Evolutionary conservation across 257 asterid species (phyloP).

Genomic region (Ilex aquifolium): DNA sequence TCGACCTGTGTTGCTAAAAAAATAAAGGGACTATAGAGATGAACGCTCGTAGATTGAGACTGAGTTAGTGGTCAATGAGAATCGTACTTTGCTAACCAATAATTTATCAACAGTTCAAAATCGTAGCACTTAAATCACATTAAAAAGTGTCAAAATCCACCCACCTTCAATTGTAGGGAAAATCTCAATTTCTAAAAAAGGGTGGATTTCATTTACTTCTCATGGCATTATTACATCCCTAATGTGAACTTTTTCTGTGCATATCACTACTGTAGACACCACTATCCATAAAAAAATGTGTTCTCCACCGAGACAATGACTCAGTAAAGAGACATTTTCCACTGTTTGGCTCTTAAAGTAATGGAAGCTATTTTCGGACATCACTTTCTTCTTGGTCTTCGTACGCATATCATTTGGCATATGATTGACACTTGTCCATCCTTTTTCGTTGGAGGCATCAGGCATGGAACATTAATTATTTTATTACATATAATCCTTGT

Average conservation of each 20-base stretch:
- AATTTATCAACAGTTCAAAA: too few relatives aligned
- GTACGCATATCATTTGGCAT: constrained; percentile 10
- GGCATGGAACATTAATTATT: neutral
- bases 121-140: too few relatives aligned
- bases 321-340: neutral
- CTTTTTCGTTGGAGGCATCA: constrained; percentile 1
- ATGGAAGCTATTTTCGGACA: neutral
- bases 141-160: too few relatives aligned
- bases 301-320: constrained; percentile 2
- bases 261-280: too few relatives aligned
- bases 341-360: constrained; percentile 1
- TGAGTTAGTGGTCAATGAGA: too few relatives aligned
- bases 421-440: constrained; percentile 25
- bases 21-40: too few relatives aligned
- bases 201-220: neutral
- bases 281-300: too few relatives aligned
- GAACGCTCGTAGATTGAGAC: too few relatives aligned
- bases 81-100: too few relatives aligned
- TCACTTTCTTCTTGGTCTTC: neutral
- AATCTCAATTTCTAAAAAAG: neutral
- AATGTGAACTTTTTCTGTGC: too few relatives aligned
- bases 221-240: too few relatives aligned
- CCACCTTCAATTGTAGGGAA: neutral
- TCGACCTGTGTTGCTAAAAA: too few relatives aligned
- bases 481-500: constrained; percentile 7